Percentiles rank a stretch among this genome's conserved stretches.
phyloP scores from a whole-genome alignment of 768 basidiomycete species.

The Suillus ampliporus region DNA sequence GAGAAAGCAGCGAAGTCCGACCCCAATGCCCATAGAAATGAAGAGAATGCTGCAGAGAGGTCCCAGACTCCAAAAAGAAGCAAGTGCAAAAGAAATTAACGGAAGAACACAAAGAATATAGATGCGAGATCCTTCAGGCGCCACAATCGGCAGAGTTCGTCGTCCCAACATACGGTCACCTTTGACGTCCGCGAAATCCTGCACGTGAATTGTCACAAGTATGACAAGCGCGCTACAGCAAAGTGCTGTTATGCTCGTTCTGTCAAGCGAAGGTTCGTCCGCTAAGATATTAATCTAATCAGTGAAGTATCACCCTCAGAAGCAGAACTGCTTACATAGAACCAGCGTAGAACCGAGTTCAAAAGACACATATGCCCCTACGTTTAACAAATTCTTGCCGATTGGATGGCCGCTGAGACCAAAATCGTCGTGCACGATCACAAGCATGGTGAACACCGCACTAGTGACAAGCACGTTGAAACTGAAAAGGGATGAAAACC shows the following conservation, averaged over 20 bases:
- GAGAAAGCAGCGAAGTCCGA: slow-evolving; percentile 21
- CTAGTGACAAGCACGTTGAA: slow-evolving; percentile 17
- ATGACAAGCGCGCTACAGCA: slow-evolving; percentile 36
- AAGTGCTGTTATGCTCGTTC: slow-evolving; percentile 17
- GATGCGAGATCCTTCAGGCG: slow-evolving; percentile 42
- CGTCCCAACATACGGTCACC: slow-evolving; percentile 46
- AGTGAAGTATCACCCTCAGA: too few relatives aligned
- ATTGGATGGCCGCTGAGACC: slow-evolving; percentile 44
- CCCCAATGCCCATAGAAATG: slow-evolving; percentile 20
- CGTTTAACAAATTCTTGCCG: slow-evolving; percentile 44
- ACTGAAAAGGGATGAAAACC: slow-evolving; percentile 40
- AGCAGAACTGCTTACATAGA: slow-evolving; percentile 20
- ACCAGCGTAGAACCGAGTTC: slow-evolving; percentile 43
- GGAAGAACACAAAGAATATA: slow-evolving; percentile 23
- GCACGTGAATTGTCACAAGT: slow-evolving; percentile 49
- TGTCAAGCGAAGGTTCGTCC: too few relatives aligned
- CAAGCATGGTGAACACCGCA: slow-evolving; percentile 39
- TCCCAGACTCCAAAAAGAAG: slow-evolving; percentile 19
- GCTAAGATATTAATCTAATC: too few relatives aligned
- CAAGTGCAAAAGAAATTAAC: slow-evolving; percentile 18
- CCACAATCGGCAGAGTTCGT: slow-evolving; percentile 50
- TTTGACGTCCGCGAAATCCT: slow-evolving; percentile 52
- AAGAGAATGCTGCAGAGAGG: slow-evolving; percentile 18
- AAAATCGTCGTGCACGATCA: slow-evolving; percentile 44
- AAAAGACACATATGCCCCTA: slow-evolving; percentile 41